Conservation (phyloP, 768 basidiomycete species). For the Xerocomellus dryophilus region DNA sequence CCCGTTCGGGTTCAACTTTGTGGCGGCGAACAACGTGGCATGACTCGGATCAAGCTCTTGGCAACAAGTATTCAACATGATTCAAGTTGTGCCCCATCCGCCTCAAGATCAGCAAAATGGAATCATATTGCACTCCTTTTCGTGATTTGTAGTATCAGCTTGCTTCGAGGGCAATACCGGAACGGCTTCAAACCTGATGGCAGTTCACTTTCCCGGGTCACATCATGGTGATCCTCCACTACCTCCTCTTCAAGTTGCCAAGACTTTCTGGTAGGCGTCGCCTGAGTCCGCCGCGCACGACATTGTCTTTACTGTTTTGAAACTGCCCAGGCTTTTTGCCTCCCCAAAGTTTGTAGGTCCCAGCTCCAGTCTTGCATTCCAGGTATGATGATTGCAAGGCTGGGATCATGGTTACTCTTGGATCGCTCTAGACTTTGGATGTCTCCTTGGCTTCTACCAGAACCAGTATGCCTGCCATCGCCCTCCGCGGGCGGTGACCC, state of each 20-base stretch:
- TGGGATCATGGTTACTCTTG: background rate
- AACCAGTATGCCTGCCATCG: background rate
- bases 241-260: background rate
- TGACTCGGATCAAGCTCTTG: too few relatives aligned
- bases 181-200: too few relatives aligned
- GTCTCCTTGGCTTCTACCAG: conserved; percentile 11
- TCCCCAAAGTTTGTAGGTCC: background rate
- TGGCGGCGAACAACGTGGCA: too few relatives aligned
- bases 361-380: background rate
- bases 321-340: background rate
- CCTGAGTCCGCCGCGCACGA: background rate
- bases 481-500: conserved; percentile 8
- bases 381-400: conserved; percentile 5
- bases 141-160: too few relatives aligned
- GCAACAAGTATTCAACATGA: too few relatives aligned
- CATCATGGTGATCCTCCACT: conserved; percentile 10
- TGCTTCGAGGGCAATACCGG: too few relatives aligned
- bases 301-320: conserved; percentile 3
- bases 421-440: conserved; percentile 2
- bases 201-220: background rate
- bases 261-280: background rate
- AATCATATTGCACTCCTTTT: too few relatives aligned
- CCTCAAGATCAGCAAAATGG: too few relatives aligned
- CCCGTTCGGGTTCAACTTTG: too few relatives aligned
- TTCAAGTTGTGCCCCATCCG: too few relatives aligned